These are phyloP conservation scores for Cladosporium sp. DNA, from an alignment of 2,329 filamentous ascomycete species.

Conservation along the genomic window DNA sequence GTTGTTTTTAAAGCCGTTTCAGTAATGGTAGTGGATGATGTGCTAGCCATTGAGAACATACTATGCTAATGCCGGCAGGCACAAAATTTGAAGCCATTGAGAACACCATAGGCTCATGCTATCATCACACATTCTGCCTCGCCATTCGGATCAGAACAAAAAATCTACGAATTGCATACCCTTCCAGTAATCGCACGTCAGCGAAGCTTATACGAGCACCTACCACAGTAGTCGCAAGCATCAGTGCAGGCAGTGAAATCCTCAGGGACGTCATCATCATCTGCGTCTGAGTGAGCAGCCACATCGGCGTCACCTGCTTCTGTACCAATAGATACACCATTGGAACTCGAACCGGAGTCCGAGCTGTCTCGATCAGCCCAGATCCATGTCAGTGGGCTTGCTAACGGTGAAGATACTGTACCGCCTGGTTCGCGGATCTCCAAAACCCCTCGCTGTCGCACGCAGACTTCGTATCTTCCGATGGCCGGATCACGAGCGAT, in stretches of 20 bases:
- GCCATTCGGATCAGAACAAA: too few relatives aligned
- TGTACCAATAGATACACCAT: background rate
- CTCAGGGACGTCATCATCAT: constrained; percentile 7
- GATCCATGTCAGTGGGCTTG: constrained; percentile 15
- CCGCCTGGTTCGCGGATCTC: constrained; percentile 35
- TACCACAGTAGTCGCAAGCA: constrained; percentile 22
- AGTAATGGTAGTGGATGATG: too few relatives aligned
- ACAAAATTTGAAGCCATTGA: too few relatives aligned
- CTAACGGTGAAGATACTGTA: constrained; percentile 5
- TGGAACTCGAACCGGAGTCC: background rate
- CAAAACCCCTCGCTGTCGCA: constrained; percentile 32
- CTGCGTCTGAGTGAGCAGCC: constrained; percentile 16
- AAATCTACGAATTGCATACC: too few relatives aligned
- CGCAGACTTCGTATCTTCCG: constrained; percentile 38
- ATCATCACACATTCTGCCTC: too few relatives aligned
- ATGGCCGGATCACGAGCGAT: constrained; percentile 26
- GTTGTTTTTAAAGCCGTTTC: too few relatives aligned
- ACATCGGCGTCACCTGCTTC: background rate
- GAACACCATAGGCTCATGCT: too few relatives aligned
- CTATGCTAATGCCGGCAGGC: too few relatives aligned
- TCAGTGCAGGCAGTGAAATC: constrained; percentile 25
- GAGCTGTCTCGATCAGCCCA: background rate
- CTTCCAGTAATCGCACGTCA: too few relatives aligned
- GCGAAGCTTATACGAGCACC: constrained; percentile 10
- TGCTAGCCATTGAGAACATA: too few relatives aligned